Conservation (phyloP, 2,329 filamentous ascomycete genomes). For the Dendrostoma leiphaemia region DNA sequence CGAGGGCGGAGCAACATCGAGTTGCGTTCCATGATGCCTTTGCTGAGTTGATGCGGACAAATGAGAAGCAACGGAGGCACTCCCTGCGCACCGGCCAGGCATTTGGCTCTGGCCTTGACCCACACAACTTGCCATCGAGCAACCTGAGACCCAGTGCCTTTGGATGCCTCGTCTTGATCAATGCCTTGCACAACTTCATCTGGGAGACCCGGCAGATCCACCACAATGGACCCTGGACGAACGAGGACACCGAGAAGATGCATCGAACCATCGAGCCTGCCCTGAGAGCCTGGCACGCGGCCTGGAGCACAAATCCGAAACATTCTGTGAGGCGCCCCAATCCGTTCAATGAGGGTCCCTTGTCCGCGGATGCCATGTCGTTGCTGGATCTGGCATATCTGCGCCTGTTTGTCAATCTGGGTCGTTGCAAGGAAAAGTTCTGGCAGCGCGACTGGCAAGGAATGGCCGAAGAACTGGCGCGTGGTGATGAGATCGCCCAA, state of each 20-base stretch:
- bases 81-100: constrained; percentile 36
- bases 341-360: constrained; percentile 74
- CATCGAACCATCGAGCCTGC: constrained; percentile 93
- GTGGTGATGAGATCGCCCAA: constrained; percentile 72
- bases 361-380: constrained; percentile 89
- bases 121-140: constrained; percentile 52
- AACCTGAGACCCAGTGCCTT: constrained; percentile 84
- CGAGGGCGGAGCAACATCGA: constrained; percentile 66
- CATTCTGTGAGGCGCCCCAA: constrained; percentile 84
- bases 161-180: constrained; percentile 87
- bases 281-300: constrained; percentile 88
- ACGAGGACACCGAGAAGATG: constrained; percentile 92
- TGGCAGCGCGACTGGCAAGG: constrained; percentile 93
- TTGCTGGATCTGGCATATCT: constrained; percentile 90
- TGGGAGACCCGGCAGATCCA: constrained; percentile 95
- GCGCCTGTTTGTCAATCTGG: constrained; percentile 88
- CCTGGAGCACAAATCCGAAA: constrained; percentile 83
- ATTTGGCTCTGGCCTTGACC: constrained; percentile 44
- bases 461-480: constrained; percentile 82
- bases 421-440: constrained; percentile 85
- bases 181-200: constrained; percentile 95
- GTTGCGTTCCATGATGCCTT: constrained; percentile 81
- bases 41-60: constrained; percentile 76
- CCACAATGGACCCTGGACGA: constrained; percentile 84
- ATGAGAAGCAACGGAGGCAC: constrained; percentile 57